Conservation (phyloP, 805 yeast genomes). For the Teunomyces kruisii region DNA sequence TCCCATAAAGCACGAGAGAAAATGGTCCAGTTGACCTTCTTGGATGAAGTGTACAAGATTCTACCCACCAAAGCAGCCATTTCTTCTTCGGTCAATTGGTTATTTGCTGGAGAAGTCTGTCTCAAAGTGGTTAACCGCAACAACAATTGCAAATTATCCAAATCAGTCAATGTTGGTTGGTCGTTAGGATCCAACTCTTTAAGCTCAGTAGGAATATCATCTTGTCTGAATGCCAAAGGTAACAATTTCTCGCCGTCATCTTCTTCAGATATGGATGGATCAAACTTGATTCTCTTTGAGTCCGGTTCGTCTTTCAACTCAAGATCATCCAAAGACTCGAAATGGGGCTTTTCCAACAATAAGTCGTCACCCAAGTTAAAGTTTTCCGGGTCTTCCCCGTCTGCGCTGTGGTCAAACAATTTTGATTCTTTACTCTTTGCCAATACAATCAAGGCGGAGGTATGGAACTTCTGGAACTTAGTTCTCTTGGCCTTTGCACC, state of each 20-base stretch:
- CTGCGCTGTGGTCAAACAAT: slow-evolving; percentile 19
- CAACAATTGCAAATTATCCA: slow-evolving; percentile 74
- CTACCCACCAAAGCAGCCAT: slow-evolving; percentile 74
- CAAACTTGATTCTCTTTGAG: slow-evolving; percentile 41
- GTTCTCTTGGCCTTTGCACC: slow-evolving; percentile 91
- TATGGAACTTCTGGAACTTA: slow-evolving; percentile 70
- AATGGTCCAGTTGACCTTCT: slow-evolving; percentile 66
- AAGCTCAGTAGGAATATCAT: slow-evolving; percentile 59
- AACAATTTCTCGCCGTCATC: slow-evolving; percentile 42
- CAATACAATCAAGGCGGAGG: slow-evolving; percentile 71
- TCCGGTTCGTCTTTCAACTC: slow-evolving; percentile 36
- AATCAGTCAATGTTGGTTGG: slow-evolving; percentile 69
- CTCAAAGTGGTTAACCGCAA: slow-evolving; percentile 62
- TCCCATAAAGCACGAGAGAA: slow-evolving; percentile 87
- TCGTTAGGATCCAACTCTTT: slow-evolving; percentile 69
- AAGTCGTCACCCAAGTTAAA: slow-evolving; percentile 72
- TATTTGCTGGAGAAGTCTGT: slow-evolving; percentile 70
- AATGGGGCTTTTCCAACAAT: slow-evolving; percentile 71
- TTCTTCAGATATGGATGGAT: slow-evolving; percentile 25
- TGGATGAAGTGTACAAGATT: slow-evolving; percentile 53
- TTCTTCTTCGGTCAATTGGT: slow-evolving; percentile 77
- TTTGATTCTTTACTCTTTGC: slow-evolving; percentile 52
- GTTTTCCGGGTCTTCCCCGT: slow-evolving; percentile 47
- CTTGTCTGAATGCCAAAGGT: slow-evolving; percentile 62
- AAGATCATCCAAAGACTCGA: slow-evolving; percentile 56